Percentiles rank a stretch among this genome's conserved stretches.
phyloP scores from a whole-genome alignment of 116 monocot species.

The Iris pallida region DNA sequence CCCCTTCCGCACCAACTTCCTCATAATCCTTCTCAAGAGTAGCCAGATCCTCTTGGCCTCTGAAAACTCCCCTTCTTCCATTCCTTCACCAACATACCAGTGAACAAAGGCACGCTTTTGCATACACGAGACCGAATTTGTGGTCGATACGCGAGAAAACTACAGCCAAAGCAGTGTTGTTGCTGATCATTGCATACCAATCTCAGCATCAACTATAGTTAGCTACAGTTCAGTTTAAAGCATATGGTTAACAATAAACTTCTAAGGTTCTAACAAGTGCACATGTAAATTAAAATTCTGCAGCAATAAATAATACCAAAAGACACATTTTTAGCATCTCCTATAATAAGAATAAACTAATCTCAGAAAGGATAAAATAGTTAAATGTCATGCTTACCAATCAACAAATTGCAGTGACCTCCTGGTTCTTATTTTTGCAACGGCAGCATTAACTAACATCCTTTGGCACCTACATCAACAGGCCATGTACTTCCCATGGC shows the following conservation, averaged over 20 bases:
- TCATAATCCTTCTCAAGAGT: slow-evolving; percentile 55
- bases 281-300: no score
- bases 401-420: slow-evolving; percentile 56
- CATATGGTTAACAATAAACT: no score
- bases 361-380: no score
- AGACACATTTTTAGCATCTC: no score
- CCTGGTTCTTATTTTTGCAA: slow-evolving; percentile 49
- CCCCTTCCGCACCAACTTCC: slow-evolving; percentile 49
- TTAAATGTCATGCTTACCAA: slow-evolving; percentile 20
- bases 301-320: no score
- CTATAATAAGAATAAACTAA: no score
- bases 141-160: slow-evolving; percentile 54
- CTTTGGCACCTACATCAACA: slow-evolving; percentile 64
- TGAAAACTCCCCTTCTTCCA: slow-evolving; percentile 63
- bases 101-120: slow-evolving; percentile 61
- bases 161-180: slow-evolving; percentile 51
- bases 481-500: slow-evolving; percentile 63
- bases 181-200: slow-evolving; percentile 48
- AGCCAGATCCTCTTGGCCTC: slow-evolving; percentile 57
- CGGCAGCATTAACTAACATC: slow-evolving; percentile 57
- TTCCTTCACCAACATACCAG: slow-evolving; percentile 59
- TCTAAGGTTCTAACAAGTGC: no score
- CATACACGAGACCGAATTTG: slow-evolving; percentile 55
- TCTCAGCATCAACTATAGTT: no score
- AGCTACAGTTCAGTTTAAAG: no score